A percentile compares a stretch with the other conserved stretches of the same genome.
Evolutionary conservation across 2,329 filamentous ascomycete species (phyloP).

Genomic region (Ilyonectria robusta): DNA sequence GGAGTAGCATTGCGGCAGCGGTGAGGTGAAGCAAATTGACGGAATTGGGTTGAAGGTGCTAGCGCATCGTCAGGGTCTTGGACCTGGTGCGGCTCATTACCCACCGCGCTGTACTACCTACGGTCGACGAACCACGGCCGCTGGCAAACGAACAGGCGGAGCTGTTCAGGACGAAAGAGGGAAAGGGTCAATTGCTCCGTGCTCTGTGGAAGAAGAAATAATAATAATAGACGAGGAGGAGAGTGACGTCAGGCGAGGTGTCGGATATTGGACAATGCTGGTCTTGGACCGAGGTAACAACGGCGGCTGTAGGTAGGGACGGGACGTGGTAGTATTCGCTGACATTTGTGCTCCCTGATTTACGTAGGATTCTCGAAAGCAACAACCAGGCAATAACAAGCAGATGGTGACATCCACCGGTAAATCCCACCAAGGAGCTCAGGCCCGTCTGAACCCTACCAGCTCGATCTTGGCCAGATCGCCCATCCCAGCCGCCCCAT

Average conservation of each 20-base stretch:
- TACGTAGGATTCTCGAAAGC: no score
- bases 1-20: slow-evolving; percentile 26
- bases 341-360: no score
- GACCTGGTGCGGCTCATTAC: slow-evolving; percentile 40
- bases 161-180: slow-evolving; percentile 19
- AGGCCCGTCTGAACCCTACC: slow-evolving; percentile 6
- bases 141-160: slow-evolving; percentile 30
- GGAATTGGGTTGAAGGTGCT: slow-evolving; percentile 28
- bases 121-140: slow-evolving; percentile 10
- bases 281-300: not conserved
- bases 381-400: no score
- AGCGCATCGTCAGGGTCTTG: slow-evolving; percentile 36
- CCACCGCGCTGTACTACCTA: slow-evolving; percentile 1
- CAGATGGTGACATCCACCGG: slow-evolving; percentile 20
- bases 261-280: not conserved
- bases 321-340: no score
- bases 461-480: slow-evolving; percentile 40
- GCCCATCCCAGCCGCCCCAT: slow-evolving; percentile 29
- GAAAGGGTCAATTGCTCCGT: slow-evolving; percentile 6
- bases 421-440: slow-evolving; percentile 19
- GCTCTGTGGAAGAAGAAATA: not conserved
- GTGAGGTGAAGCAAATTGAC: slow-evolving; percentile 41
- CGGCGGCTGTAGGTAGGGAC: no score
- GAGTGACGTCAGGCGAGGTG: slow-evolving; percentile 3
- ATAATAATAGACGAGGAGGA: no score